Evolutionary conservation across 208 protist species (phyloP).

Genomic region (Trypanosoma platydactyli): DNA sequence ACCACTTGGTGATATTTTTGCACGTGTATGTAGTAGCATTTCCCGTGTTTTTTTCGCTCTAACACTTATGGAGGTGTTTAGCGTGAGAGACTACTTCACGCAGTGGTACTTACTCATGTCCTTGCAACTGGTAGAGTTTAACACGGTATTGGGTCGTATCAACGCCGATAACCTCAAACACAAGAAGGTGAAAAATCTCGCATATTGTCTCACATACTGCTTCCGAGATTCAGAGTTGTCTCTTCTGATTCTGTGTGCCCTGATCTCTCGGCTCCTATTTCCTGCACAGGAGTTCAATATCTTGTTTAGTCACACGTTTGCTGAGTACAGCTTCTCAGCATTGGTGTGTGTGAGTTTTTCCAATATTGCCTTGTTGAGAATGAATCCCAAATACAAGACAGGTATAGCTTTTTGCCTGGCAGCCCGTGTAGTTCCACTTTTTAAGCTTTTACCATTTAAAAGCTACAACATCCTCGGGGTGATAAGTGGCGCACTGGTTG

Average conservation of each 20-base stretch:
- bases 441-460: slow-evolving; percentile 75
- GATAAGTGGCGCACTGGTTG: slow-evolving; percentile 83
- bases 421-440: slow-evolving; percentile 68
- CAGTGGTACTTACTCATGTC: slow-evolving; percentile 81
- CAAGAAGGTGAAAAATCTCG: slow-evolving; percentile 75
- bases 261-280: slow-evolving; percentile 58
- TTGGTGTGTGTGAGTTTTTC: slow-evolving; percentile 59
- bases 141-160: slow-evolving; percentile 82
- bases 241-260: slow-evolving; percentile 64
- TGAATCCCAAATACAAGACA: slow-evolving; percentile 64
- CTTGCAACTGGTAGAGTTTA: slow-evolving; percentile 82
- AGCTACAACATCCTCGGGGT: slow-evolving; percentile 70
- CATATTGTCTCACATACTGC: slow-evolving; percentile 75
- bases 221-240: slow-evolving; percentile 81
- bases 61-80: slow-evolving; percentile 73
- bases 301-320: slow-evolving; percentile 1
- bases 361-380: slow-evolving; percentile 66
- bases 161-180: slow-evolving; percentile 79
- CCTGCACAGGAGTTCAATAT: slow-evolving; percentile 17
- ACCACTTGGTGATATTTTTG: slow-evolving; percentile 89
- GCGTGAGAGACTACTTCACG: slow-evolving; percentile 51
- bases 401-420: slow-evolving; percentile 67
- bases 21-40: slow-evolving; percentile 73
- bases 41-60: slow-evolving; percentile 82
- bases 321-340: slow-evolving; percentile 45